Conservation (phyloP, 331 rosid species). For the Acacia pycnantha region DNA sequence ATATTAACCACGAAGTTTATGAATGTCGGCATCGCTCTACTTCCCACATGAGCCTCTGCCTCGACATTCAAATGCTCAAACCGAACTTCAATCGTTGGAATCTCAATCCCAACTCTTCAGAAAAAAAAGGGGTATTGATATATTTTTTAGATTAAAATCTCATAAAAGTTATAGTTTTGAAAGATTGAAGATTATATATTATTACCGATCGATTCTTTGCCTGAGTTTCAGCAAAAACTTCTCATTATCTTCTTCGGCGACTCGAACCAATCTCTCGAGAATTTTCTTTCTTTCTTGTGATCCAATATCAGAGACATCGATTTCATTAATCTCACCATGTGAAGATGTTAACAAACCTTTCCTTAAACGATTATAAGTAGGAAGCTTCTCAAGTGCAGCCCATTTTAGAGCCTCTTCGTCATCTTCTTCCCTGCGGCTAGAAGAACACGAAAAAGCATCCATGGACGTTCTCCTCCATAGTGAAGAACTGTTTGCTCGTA, state of each 20-base stretch:
- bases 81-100: constrained; percentile 57
- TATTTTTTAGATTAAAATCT: neutral
- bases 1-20: constrained; percentile 35
- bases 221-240: constrained; percentile 56
- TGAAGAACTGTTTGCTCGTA: constrained; percentile 37
- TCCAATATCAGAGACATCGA: constrained; percentile 44
- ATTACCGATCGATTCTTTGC: constrained; percentile 57
- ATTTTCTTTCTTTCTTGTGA: constrained; percentile 45
- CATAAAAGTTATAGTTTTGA: neutral
- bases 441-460: constrained; percentile 42
- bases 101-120: constrained; percentile 49
- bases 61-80: constrained; percentile 46
- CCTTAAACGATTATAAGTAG: constrained; percentile 37
- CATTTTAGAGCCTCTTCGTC: constrained; percentile 43
- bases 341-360: constrained; percentile 48
- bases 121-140: neutral
- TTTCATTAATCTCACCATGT: constrained; percentile 35
- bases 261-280: constrained; percentile 51
- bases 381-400: constrained; percentile 42
- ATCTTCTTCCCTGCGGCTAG: constrained; percentile 21
- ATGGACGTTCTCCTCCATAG: constrained; percentile 33
- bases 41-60: constrained; percentile 49
- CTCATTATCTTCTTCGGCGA: constrained; percentile 62
- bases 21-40: constrained; percentile 52
- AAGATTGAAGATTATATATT: neutral